A percentile compares a stretch with the other conserved stretches of the same genome.
Evolutionary conservation across 805 yeast genomes (phyloP).

Genomic region (Ogataea angusta): DNA sequence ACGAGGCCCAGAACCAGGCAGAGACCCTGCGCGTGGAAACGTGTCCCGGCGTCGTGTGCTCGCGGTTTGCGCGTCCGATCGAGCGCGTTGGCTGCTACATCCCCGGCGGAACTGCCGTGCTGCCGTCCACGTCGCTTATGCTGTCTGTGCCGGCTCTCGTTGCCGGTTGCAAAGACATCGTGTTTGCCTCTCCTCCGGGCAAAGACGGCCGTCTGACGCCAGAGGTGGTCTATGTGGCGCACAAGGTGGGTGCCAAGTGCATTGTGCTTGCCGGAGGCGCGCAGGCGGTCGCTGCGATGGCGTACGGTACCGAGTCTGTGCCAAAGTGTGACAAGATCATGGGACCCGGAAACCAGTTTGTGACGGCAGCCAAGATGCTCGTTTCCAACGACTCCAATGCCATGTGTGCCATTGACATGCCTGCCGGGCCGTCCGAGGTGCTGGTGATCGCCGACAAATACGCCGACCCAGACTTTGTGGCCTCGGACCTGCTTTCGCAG

Average conservation of each 20-base stretch:
- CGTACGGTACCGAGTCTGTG: conserved; percentile 91
- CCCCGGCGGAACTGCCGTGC: conserved; percentile 98
- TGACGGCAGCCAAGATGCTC: conserved; percentile 98
- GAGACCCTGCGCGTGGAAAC: conserved; percentile 84
- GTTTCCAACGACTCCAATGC: conserved; percentile 95
- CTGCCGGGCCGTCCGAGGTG: conserved; percentile 99
- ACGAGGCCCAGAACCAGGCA: conserved; percentile 81
- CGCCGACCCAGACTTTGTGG: conserved; percentile 94
- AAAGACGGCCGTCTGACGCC: conserved; percentile 91
- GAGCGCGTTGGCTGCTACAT: conserved; percentile 93
- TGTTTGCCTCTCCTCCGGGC: conserved; percentile 95
- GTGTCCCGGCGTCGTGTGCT: conserved; percentile 88
- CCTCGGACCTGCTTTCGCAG: conserved; percentile 93
- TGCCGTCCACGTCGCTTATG: conserved; percentile 98
- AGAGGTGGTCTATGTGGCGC: conserved; percentile 96
- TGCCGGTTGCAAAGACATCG: conserved; percentile 91
- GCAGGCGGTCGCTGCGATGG: conserved; percentile 98
- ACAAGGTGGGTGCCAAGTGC: conserved; percentile 86
- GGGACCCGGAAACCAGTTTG: conserved; percentile 99
- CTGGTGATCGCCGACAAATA: conserved; percentile 86
- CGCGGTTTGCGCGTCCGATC: conserved; percentile 92
- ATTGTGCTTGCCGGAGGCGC: conserved; percentile 99
- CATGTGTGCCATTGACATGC: conserved; percentile 96
- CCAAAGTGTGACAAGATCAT: conserved; percentile 94
- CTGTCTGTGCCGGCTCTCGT: conserved; percentile 97